phyloP scores from a whole-genome alignment of 352 stramenopile genomes.

The Phytopythium sindhum region DNA sequence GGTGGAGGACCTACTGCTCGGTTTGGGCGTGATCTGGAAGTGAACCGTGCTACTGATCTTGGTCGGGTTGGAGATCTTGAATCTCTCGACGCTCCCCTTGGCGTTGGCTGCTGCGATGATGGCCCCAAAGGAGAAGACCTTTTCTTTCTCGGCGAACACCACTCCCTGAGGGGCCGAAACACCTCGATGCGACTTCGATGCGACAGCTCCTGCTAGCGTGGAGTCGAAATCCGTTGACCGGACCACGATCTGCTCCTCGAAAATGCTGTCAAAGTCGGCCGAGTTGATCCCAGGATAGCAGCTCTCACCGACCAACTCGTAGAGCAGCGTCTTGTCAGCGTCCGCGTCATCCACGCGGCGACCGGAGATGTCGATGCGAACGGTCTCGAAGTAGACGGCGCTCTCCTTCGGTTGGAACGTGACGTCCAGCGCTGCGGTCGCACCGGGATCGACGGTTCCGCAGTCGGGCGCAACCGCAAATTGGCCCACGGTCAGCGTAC shows the following conservation, averaged over 20 bases:
- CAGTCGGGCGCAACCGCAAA: constrained; percentile 79
- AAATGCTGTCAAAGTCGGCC: constrained; percentile 88
- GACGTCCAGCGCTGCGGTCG: constrained; percentile 66
- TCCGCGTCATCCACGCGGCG: constrained; percentile 44
- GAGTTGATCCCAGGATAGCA: constrained; percentile 92
- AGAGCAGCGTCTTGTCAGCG: constrained; percentile 49
- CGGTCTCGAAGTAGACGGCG: constrained; percentile 61
- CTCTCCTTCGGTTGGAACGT: constrained; percentile 79
- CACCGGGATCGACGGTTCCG: constrained; percentile 83
- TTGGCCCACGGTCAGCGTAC: constrained; percentile 55
- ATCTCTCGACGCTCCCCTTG: constrained; percentile 87
- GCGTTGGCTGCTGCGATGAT: constrained; percentile 61
- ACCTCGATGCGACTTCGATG: not conserved
- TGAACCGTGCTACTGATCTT: constrained; percentile 90
- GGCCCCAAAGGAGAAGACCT: constrained; percentile 86
- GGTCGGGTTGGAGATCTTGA: constrained; percentile 95
- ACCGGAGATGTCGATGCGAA: constrained; percentile 78
- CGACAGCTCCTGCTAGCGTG: not conserved
- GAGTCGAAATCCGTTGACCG: constrained; percentile 53
- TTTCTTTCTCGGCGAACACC: constrained; percentile 83
- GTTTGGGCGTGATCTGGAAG: constrained; percentile 60
- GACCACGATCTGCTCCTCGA: constrained; percentile 94
- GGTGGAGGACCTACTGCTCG: constrained; percentile 18
- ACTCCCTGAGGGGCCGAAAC: constrained; percentile 20
- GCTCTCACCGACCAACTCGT: constrained; percentile 90